phyloP scores from a whole-genome alignment of 495 filamentous ascomycete genomes.

The Aspergillus haitiensis region DNA sequence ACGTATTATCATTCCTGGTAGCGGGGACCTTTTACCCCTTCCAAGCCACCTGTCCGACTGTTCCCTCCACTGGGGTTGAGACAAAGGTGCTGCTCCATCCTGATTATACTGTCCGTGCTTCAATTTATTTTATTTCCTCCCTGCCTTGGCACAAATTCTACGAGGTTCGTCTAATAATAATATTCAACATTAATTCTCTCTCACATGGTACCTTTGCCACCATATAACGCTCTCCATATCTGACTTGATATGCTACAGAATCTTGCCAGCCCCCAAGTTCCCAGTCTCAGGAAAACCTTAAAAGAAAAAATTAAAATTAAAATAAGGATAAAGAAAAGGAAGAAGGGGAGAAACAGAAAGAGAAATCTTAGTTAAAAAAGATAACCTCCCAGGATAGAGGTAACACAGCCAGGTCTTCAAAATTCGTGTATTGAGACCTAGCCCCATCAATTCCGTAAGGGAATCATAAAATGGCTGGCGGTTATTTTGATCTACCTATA shows the following conservation, averaged over 20 bases:
- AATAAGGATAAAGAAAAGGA: not conserved
- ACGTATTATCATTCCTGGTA: conserved; percentile 35
- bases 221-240: conserved; percentile 10
- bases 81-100: conserved; percentile 8
- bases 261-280: not conserved
- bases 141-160: conserved; percentile 18
- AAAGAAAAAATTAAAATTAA: conserved; percentile 7
- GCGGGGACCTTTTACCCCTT: conserved; percentile 28
- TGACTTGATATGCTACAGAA: conserved; percentile 22
- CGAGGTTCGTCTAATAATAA: conserved; percentile 13
- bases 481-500: conserved; percentile 43
- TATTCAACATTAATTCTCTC: conserved; percentile 6
- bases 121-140: not conserved
- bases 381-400: not conserved
- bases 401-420: conserved; percentile 16
- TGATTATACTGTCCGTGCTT: conserved; percentile 18
- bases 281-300: not conserved
- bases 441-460: conserved; percentile 20
- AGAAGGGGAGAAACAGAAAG: conserved; percentile 4
- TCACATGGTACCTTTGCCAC: not conserved
- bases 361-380: not conserved
- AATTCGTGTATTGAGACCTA: conserved; percentile 11
- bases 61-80: conserved; percentile 14
- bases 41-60: conserved; percentile 19
- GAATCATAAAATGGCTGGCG: conserved; percentile 38